These are phyloP conservation scores for Cyberlindnera euphorbiiphila DNA, from an alignment of 805 yeast species.

Conservation along the genomic window DNA sequence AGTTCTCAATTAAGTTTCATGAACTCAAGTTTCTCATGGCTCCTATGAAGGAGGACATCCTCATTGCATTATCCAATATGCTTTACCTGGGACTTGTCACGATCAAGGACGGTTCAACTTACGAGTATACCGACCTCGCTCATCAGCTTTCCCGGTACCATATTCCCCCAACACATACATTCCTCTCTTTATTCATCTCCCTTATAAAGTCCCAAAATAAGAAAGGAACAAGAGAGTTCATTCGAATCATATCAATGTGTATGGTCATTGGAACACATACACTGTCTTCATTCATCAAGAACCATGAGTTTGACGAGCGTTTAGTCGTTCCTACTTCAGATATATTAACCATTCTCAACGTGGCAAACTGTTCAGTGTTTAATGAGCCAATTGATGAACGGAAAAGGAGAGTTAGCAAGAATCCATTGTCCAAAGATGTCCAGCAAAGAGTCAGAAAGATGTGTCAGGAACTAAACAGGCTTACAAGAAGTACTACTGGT, in stretches of 20 bases:
- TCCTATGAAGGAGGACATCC: conserved; percentile 4
- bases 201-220: conserved; percentile 1
- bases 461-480: background rate
- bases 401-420: conserved; percentile 1
- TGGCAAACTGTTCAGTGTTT: conserved; percentile 3
- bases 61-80: conserved; percentile 3
- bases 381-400: background rate
- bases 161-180: conserved; percentile 4
- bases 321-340: conserved; percentile 12
- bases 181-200: conserved; percentile 5
- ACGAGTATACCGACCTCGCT: conserved; percentile 5
- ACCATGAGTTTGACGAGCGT: conserved; percentile 4
- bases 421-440: conserved; percentile 6
- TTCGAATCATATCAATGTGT: conserved; percentile 1
- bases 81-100: conserved; percentile 10
- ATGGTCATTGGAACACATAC: conserved; percentile 5
- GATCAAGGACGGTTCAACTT: conserved; percentile 1
- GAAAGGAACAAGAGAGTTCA: conserved; percentile 3
- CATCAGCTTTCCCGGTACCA: background rate
- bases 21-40: conserved; percentile 7
- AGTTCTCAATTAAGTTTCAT: background rate
- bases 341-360: conserved; percentile 11
- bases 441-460: background rate
- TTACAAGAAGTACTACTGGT: background rate
- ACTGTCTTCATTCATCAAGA: conserved; percentile 7